Base-by-base conservation (phyloP, 495 filamentous ascomycete genomes). In the Coniosporium apollinis region DNA sequence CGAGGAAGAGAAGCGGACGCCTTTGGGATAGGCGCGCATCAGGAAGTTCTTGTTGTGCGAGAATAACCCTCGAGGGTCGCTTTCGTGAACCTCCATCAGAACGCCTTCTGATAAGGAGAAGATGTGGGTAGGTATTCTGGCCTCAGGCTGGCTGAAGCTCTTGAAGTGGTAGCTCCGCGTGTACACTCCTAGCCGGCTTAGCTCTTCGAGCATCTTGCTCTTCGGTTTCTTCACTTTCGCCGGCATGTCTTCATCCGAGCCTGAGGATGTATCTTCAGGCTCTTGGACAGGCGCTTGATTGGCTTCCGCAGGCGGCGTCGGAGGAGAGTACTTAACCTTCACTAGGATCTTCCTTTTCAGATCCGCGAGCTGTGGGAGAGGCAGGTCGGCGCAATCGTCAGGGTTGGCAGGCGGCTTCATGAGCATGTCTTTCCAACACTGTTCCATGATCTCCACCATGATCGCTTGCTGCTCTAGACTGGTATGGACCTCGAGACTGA, bases 401-500 rank as follows among this genome's bases (percentile, higher is more conserved):
- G 43, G 44, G 17, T 41, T 26, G n/a, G 57, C 47, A 6, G 67
- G 59, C 6, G 64, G 50, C 5, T 80, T 69, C 0, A 94, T 60
- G 0, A 96, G 61, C 39, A 71, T 59, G 0, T 65, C 74, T 15
- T 62, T 65, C 80, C 81, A 94, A 8, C 70, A 70, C 30, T 86
- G 66, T 32, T 67, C 62, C 67, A 94, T 93, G 41, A 94, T 93
- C 34, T 81, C 65, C 0, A 92, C 82, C 78, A 94, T 93, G 10
- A 71, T 71, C 44, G 80, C 70, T 49, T 94, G 86, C 50, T 94
- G 87, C 28, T 74, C 67, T 0, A 66, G 51, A 40, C 64, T 63
- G 20, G 80, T 82, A 57, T 94, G 87, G 0, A 94, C 81, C 52
- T 96, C 87, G 6, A 96, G 61, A 45, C 81, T 89, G 39, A 93